Evolutionary conservation across 352 stramenopile species (phyloP).

Genomic region (Globisporangium paroecandrum): DNA sequence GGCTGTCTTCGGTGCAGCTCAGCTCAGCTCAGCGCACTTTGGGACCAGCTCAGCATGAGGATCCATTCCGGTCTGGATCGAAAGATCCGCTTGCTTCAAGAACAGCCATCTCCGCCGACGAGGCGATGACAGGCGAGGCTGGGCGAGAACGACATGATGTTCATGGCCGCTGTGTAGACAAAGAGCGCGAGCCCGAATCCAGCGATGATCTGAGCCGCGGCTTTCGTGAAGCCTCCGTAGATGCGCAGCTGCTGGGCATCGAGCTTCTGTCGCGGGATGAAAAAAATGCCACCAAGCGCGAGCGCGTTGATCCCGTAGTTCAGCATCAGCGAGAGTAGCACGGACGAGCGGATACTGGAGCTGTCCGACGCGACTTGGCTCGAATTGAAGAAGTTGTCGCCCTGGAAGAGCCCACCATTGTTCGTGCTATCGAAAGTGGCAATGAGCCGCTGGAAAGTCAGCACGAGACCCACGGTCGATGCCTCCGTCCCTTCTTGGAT

Average conservation of each 20-base stretch:
- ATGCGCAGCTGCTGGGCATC: constrained; percentile 58
- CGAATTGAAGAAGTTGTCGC: constrained; percentile 29
- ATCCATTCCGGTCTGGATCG: background rate
- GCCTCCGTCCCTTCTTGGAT: constrained; percentile 50
- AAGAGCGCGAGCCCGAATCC: constrained; percentile 28
- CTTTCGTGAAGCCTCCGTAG: constrained; percentile 58
- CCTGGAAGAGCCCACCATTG: constrained; percentile 36
- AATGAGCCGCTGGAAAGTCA: constrained; percentile 53
- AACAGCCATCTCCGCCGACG: constrained; percentile 33
- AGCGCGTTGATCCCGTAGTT: constrained; percentile 47
- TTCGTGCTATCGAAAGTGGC: constrained; percentile 38
- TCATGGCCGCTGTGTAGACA: constrained; percentile 33
- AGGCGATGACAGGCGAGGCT: constrained; percentile 25
- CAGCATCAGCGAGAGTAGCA: constrained; percentile 31
- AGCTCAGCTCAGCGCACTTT: background rate
- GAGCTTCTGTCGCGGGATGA: constrained; percentile 55
- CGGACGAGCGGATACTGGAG: constrained; percentile 23
- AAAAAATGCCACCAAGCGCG: constrained; percentile 26
- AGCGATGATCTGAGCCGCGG: constrained; percentile 30
- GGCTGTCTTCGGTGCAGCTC: background rate
- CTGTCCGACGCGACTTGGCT: constrained; percentile 27
- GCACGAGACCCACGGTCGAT: constrained; percentile 44
- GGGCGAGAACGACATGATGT: constrained; percentile 35
- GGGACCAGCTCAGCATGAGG: background rate
- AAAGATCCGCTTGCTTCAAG: background rate